A percentile compares a stretch with the other conserved stretches of the same genome.
phyloP scores from a whole-genome alignment of 2,329 filamentous ascomycete species.

The Cordyceps pruinosa region DNA sequence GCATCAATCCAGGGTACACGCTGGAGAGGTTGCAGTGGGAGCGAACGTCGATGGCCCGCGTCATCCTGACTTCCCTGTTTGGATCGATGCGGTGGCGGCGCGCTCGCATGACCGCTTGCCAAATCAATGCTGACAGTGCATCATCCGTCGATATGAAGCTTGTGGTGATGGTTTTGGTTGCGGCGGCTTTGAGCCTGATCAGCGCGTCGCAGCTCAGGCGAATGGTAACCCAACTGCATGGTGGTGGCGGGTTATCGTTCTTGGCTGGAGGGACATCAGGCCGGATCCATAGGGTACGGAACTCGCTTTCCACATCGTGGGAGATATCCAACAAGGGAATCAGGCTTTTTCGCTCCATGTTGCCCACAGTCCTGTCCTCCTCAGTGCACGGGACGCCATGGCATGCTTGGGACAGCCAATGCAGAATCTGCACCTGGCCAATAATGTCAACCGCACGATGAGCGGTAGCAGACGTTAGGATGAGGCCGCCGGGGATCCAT shows the following conservation, averaged over 20 bases:
- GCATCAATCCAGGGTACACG: constrained; percentile 41
- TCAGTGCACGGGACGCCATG: constrained; percentile 16
- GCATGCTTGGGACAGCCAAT: constrained; percentile 43
- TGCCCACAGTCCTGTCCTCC: not conserved
- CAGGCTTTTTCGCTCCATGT: not conserved
- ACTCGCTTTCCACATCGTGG: not conserved
- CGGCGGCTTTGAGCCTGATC: not conserved
- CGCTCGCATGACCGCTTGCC: constrained; percentile 21
- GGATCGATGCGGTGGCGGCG: constrained; percentile 29
- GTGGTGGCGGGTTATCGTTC: not conserved
- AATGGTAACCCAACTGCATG: not conserved
- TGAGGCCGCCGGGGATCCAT: constrained; percentile 40
- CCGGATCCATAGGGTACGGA: not conserved
- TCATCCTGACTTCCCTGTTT: constrained; percentile 25
- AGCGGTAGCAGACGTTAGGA: constrained; percentile 42
- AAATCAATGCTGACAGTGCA: not conserved
- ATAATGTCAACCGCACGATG: constrained; percentile 46
- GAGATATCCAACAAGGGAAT: not conserved
- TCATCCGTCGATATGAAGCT: not conserved
- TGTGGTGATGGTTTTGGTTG: not conserved
- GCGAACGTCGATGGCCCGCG: constrained; percentile 44
- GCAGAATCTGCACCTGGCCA: constrained; percentile 40
- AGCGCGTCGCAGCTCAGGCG: not conserved
- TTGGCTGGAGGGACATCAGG: not conserved
- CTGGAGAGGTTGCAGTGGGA: constrained; percentile 32